Base-by-base conservation (phyloP, 805 yeast genomes). In the Candida chilensis region DNA sequence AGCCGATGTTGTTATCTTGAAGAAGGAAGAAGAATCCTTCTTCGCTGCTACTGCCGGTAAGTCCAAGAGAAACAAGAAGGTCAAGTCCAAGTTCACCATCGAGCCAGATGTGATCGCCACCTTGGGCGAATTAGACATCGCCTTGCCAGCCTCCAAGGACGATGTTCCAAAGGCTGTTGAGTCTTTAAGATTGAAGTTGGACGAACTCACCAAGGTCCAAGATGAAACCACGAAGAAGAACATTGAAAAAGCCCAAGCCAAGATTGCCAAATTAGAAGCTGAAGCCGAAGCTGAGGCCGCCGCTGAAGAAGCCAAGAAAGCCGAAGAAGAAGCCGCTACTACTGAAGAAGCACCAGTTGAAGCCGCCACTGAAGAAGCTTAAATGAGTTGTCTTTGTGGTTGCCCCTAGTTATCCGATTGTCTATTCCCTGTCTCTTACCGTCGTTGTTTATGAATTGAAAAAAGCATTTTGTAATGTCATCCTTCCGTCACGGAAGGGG, bases 91-190 rank as follows among this genome's bases (percentile, higher is more conserved):
- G 54, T 78, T 87, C 53, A 68, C 78, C 33, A 71, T 92, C 43
- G 90, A 87, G 52, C 81, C 94, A 32, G 81, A 78, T 38, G 69
- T 85, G 37, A 78, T 90, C 45, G 76, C 79, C 38, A 71, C 81
- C 32, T 72, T 92, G 45, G 67, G 84, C 38, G 81, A 81, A 47
- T 71, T 90, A 48, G 75, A 77, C 33, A 71, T 90, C 40, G 65
- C 81, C 28, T 71, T 88, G 38, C 98, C 98, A 51, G 66, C 79
- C 36, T 69, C 77, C 44, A 60, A 71, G 39, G 92, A 78, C 12
- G 90, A 83, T 32, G 76, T 80, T 40, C 66, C 79, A 19, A 57
- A 58, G 27, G 74, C 90, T 38, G 56, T 83, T 46, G 74, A 65
- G 31, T 64, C 74, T 41, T 74, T 90, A 57, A 74, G 77, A 65